A percentile compares a stretch with the other conserved stretches of the same genome.
Evolutionary conservation across 352 stramenopile species (phyloP).

Genomic region (Globisporangium emineosum): DNA sequence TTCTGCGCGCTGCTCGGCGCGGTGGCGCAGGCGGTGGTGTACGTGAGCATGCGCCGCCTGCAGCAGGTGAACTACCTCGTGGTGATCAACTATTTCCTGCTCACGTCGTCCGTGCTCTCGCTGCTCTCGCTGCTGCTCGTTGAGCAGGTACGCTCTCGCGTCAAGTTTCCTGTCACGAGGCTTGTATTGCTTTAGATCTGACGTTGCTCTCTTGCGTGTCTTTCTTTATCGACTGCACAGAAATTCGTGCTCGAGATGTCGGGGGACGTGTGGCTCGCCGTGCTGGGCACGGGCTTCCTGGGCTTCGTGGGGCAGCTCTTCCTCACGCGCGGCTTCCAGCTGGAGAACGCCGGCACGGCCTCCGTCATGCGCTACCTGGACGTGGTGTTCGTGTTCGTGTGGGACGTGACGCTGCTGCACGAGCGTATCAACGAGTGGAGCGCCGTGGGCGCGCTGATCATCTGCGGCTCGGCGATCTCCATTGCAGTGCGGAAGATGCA

Average conservation of each 20-base stretch:
- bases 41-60: conserved; percentile 31
- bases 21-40: conserved; percentile 23
- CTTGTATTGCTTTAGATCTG: too few relatives aligned
- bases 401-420: conserved; percentile 28
- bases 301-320: conserved; percentile 42
- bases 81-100: conserved; percentile 41
- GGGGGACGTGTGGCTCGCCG: conserved; percentile 20
- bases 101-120: conserved; percentile 30
- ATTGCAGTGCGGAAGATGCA: conserved; percentile 25
- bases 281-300: conserved; percentile 26
- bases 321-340: conserved; percentile 43
- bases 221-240: conserved; percentile 1
- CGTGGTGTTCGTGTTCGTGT: conserved; percentile 44
- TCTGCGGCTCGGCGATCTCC: conserved; percentile 29
- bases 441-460: conserved; percentile 30
- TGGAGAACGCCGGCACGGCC: conserved; percentile 37
- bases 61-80: conserved; percentile 35
- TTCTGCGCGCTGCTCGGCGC: conserved; percentile 26
- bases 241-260: conserved; percentile 16
- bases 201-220: not conserved
- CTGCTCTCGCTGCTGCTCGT: conserved; percentile 25
- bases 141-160: conserved; percentile 17
- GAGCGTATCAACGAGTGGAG: conserved; percentile 36
- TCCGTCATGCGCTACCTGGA: conserved; percentile 42
- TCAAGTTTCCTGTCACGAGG: not conserved